Evolutionary conservation across 1,284 basidiomycete genomes (phyloP).

Genomic region (Rhodotorula sp.): DNA sequence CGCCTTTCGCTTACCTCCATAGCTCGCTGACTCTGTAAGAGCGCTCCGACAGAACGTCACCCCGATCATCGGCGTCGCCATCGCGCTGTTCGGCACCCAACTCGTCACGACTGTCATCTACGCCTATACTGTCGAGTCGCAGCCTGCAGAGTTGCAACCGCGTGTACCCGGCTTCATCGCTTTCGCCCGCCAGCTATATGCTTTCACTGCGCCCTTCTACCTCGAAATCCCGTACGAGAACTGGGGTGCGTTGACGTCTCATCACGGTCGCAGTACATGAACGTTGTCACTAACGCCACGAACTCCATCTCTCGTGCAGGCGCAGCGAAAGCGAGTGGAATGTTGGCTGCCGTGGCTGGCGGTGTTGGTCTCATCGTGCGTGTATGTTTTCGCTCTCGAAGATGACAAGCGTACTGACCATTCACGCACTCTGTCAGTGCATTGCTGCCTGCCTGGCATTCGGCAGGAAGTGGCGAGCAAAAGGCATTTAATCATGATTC

Average conservation of each 20-base stretch:
- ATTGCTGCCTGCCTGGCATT: neutral
- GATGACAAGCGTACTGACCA: too few relatives aligned
- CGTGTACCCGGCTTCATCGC: constrained; percentile 27
- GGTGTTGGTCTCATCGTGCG: constrained; percentile 15
- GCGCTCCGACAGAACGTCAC: constrained; percentile 9
- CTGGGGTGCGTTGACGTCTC: neutral
- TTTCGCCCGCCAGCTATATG: constrained; percentile 23
- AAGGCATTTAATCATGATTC: neutral
- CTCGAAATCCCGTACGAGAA: constrained; percentile 25
- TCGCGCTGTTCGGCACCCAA: constrained; percentile 29
- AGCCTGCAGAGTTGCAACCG: constrained; percentile 1
- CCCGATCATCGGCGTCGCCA: constrained; percentile 12
- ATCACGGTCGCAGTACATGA: neutral
- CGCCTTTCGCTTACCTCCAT: too few relatives aligned
- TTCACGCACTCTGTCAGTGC: neutral
- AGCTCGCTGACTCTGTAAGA: neutral
- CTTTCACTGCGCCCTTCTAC: constrained; percentile 38
- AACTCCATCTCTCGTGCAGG: constrained; percentile 4
- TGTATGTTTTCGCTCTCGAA: neutral
- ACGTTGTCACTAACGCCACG: neutral
- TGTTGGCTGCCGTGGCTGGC: constrained; percentile 18
- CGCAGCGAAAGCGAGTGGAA: constrained; percentile 18
- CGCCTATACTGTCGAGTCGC: constrained; percentile 29
- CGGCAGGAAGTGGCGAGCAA: constrained; percentile 12
- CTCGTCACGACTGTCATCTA: constrained; percentile 33